These are phyloP conservation scores for Fistulina hepatica DNA, from an alignment of 1,284 basidiomycete genomes.

Conservation along the genomic window DNA sequence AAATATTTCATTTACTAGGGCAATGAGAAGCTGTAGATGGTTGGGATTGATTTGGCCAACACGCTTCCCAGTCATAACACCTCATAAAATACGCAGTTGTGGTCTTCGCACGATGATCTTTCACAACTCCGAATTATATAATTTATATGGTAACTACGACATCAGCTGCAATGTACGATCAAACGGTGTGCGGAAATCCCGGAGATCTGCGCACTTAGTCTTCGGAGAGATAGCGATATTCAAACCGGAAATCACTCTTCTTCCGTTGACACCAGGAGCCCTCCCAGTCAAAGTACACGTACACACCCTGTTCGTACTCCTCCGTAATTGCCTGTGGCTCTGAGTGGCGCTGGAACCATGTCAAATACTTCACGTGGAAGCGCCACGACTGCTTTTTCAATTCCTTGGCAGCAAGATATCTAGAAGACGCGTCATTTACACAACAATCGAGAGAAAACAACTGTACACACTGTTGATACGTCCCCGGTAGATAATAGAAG, in stretches of 20 bases:
- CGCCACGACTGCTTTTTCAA: slow-evolving; percentile 98
- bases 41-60: too few relatives aligned
- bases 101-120: too few relatives aligned
- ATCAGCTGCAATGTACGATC: not conserved
- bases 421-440: slow-evolving; percentile 27
- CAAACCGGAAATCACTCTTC: slow-evolving; percentile 97
- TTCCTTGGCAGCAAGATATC: slow-evolving; percentile 94
- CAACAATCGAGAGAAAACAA: slow-evolving; percentile 5
- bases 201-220: slow-evolving; percentile 58
- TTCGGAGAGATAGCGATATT: slow-evolving; percentile 85
- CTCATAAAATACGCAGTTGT: too few relatives aligned
- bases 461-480: slow-evolving; percentile 82
- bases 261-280: slow-evolving; percentile 97
- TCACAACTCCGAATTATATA: too few relatives aligned
- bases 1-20: slow-evolving; percentile 12
- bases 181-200: slow-evolving; percentile 4
- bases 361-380: slow-evolving; percentile 98
- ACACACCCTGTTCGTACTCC: slow-evolving; percentile 98
- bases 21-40: too few relatives aligned
- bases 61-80: too few relatives aligned
- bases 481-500: slow-evolving; percentile 96
- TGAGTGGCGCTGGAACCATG: slow-evolving; percentile 99
- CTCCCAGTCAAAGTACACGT: slow-evolving; percentile 97
- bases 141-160: slow-evolving; percentile 3
- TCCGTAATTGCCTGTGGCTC: slow-evolving; percentile 99